Evolutionary conservation across 2,329 filamentous ascomycete species (phyloP), one percentile per base, ranked within the genome.

Genomic region (Ophiostoma sp.): DNA sequence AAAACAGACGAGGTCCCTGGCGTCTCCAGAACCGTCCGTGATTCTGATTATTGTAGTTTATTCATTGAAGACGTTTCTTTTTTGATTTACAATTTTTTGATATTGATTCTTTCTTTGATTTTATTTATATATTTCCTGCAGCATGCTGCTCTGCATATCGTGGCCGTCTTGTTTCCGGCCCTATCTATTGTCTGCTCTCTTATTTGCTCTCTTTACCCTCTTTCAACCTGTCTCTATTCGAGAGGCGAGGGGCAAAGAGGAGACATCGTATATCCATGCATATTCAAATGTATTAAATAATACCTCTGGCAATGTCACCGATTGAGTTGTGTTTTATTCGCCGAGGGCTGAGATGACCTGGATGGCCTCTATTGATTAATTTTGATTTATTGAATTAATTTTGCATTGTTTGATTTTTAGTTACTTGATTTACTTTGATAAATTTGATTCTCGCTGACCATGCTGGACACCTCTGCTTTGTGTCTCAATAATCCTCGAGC

Each of bases 101-200:
- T 10, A 10, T 57, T 57, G 7, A 57, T 31, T 8, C 13, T 57
- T 57, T 54, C 6, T 11, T 15, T 27, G 20, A 4, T 11, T 23
- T 54, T 27, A 10, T 5, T 54, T 8, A 10, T 11, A 4, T 23
- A 8, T 23, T 54, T 23, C 4, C 10, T 57, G 44, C 15, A 17
- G 6, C 15, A 20, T n/a, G 15, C 23, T 57, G 13, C 15, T 64
- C 17, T 64, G 13, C 57, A 17, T 13, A 35, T 35, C 31, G 27
- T 17, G 31, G 17, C 57, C 57, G 60, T 65, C 60, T 65, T 65
- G 60, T 65, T 65, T 39, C 60, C 60, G 60, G 60, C 35, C 33
- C 15, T 8, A 60, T 48, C 44, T 48, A 15, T 48, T 6, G 23
- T 31, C 11, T 27, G 13, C 23, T 27, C n/a, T 48, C 44, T 48